phyloP scores from a whole-genome alignment of 306 rosid genomes.

The Rubus idaeus region DNA sequence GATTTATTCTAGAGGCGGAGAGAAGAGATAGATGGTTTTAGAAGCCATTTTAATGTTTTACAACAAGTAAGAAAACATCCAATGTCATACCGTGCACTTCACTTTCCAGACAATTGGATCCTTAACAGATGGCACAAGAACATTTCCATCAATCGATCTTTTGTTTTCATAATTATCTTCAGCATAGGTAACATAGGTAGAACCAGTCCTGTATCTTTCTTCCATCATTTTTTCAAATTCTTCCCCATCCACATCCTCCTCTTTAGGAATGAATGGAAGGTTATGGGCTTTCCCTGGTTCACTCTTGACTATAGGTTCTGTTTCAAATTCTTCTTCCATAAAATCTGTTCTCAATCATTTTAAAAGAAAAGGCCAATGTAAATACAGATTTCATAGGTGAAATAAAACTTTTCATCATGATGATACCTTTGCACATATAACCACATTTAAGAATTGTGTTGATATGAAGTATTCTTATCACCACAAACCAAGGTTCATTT shows the following conservation, averaged over 20 bases:
- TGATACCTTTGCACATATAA: not conserved
- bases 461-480: not conserved
- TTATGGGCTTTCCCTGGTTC: constrained; percentile 46
- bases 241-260: constrained; percentile 71
- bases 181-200: constrained; percentile 42
- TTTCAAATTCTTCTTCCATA: constrained; percentile 50
- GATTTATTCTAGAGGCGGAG: not conserved
- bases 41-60: not conserved
- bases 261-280: constrained; percentile 64
- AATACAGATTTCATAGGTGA: constrained; percentile 3
- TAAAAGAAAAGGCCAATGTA: constrained; percentile 8
- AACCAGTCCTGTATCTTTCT: constrained; percentile 48
- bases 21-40: not conserved
- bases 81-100: constrained; percentile 75
- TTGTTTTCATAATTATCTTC: constrained; percentile 72
- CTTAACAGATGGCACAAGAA: constrained; percentile 29
- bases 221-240: constrained; percentile 81
- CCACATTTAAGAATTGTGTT: not conserved
- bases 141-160: constrained; percentile 36
- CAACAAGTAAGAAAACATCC: not conserved
- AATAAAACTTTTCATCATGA: not conserved
- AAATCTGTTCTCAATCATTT: constrained; percentile 38
- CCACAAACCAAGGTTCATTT: not conserved
- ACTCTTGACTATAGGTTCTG: constrained; percentile 27
- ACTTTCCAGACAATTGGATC: constrained; percentile 84